Conservation (phyloP, 2,329 filamentous ascomycete genomes). For the Fusarium pseudocircinatum region DNA sequence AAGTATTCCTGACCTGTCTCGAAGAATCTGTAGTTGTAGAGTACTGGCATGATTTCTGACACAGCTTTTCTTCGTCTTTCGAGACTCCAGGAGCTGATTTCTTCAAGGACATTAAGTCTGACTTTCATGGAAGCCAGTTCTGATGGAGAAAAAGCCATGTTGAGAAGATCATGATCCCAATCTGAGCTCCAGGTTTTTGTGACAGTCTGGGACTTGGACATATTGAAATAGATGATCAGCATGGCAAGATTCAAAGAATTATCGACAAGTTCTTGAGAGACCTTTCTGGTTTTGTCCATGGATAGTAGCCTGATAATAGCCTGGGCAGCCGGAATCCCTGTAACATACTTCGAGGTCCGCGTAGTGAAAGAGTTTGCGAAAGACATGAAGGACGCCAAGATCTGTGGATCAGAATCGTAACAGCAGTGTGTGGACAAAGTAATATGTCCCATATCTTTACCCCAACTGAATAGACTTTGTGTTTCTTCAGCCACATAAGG, state of each 20-base stretch:
- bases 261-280: neutral
- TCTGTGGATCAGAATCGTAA: neutral
- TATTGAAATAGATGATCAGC: constrained; percentile 5
- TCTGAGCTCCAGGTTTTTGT: neutral
- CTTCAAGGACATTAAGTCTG: neutral
- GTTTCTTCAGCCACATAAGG: neutral
- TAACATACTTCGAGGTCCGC: neutral
- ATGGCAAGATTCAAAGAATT: constrained; percentile 1
- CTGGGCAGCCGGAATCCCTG: neutral
- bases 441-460: neutral
- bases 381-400: constrained; percentile 4
- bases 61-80: neutral
- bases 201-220: neutral
- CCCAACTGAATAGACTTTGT: neutral
- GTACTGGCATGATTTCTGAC: neutral
- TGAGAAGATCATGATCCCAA: neutral
- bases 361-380: constrained; percentile 7
- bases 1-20: neutral
- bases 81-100: constrained; percentile 1
- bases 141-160: neutral
- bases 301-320: neutral
- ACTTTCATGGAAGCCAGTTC: neutral
- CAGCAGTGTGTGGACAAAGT: neutral
- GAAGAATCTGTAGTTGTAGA: neutral
- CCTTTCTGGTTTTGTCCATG: neutral